Base-by-base conservation (phyloP, 2,329 filamentous ascomycete species). In the Colletotrichum scovillei region DNA sequence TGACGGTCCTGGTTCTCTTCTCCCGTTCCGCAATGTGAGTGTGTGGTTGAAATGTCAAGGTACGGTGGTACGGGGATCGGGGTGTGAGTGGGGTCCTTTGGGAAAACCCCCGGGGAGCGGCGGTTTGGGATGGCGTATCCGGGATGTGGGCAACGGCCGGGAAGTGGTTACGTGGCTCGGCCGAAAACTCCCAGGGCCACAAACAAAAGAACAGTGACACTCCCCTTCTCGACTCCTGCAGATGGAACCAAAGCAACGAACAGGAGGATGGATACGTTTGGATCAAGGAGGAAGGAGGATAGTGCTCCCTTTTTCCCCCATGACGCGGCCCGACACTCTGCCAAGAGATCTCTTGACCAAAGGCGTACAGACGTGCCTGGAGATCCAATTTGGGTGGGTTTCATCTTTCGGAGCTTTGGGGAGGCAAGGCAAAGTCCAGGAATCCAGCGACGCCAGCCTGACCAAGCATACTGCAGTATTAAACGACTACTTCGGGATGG, bases 121-220 rank as follows among this genome's bases (percentile, higher is more conserved):
- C 46, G 42, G 46, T 49, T 62, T 62, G 58, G 52, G 46, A 38
- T 60, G 53, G 66, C 24, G 59, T 66, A 32, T 72, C 69, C 69
- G 69, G 66, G 55, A 72, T 72, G 69, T 72, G 69, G 69, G 69
- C 58, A 28, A 26, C 2, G 42, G 24, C 19, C 32, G 59, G 28
- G 42, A 22, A 26, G 38, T 69, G 69, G 59, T 63, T 72, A 69
- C 59, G 69, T 66, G 69, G 69, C 58, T 52, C 58, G 69, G 65
- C 58, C 69, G 58, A 72, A 58, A 58, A 42, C 14, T 6, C 65
- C 69, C 26, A 32, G 68, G 68, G 60, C 9, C 16, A 16, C 19
- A 32, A 49, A 22, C 42, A 49, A 49, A 49, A 49, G 42, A 49
- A n/a, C 42, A 49, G 38, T 42, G 38, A 16, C 38, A 42, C 1